These are phyloP conservation scores for Hericium erinaceus DNA, from an alignment of 768 basidiomycete genomes.

Conservation along the genomic window DNA sequence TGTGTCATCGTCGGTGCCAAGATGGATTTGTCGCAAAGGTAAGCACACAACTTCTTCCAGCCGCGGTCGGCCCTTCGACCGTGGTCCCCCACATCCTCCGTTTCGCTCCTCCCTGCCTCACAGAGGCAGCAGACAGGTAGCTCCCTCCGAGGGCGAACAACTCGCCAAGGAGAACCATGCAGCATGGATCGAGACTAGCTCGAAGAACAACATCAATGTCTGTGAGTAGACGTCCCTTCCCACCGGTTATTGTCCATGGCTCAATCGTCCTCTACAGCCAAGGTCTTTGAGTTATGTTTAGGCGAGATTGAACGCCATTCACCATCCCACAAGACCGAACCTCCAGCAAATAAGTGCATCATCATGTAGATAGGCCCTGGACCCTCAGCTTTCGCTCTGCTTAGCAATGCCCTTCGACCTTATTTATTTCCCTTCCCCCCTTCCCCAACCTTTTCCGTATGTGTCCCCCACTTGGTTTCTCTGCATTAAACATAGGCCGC, in stretches of 20 bases:
- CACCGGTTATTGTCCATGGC: background rate
- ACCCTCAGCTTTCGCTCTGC: background rate
- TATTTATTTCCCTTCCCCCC: background rate
- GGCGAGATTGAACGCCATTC: conserved; percentile 74
- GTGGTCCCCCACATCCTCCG: conserved; percentile 1
- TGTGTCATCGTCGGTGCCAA: conserved; percentile 95
- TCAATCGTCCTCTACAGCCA: conserved; percentile 33
- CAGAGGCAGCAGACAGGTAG: conserved; percentile 56
- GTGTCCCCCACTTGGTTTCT: background rate
- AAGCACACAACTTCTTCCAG: conserved; percentile 18
- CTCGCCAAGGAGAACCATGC: conserved; percentile 66
- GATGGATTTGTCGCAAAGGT: conserved; percentile 73
- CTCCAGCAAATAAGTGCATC: conserved; percentile 36
- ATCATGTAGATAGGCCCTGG: conserved; percentile 33
- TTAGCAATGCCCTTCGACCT: background rate
- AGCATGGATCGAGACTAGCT: conserved; percentile 83
- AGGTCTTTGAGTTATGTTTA: conserved; percentile 79
- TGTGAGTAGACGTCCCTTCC: conserved; percentile 38
- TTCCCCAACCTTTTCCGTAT: background rate
- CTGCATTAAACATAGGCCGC: background rate
- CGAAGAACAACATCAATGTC: conserved; percentile 80
- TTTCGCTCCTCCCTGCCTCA: conserved; percentile 1
- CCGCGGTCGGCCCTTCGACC: background rate
- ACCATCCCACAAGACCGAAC: conserved; percentile 38
- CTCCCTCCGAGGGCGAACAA: conserved; percentile 60